Evolutionary conservation across 306 rosid species (phyloP).

Genomic region (Cucumis cinereus): DNA sequence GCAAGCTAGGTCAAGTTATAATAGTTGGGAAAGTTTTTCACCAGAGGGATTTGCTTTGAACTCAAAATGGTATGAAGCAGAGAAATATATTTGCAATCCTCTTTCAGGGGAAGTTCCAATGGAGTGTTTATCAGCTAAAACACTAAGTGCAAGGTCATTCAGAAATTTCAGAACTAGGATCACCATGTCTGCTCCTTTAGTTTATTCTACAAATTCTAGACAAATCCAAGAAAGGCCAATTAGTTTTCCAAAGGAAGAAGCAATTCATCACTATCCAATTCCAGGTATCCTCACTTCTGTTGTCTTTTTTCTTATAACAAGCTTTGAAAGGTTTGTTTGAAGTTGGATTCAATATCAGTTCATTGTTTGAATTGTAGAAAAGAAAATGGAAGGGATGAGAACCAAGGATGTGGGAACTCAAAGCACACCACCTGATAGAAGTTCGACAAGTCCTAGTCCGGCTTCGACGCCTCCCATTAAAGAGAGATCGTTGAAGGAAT

Average conservation of each 20-base stretch:
- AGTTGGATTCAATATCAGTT: not conserved
- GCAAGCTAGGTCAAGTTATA: constrained; percentile 53
- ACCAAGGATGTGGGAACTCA: constrained; percentile 78
- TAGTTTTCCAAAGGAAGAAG: constrained; percentile 11
- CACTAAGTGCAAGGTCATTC: constrained; percentile 78
- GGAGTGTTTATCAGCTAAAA: constrained; percentile 89
- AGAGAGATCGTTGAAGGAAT: constrained; percentile 32
- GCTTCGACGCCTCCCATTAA: constrained; percentile 49
- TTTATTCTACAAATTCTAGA: constrained; percentile 37
- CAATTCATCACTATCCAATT: constrained; percentile 11
- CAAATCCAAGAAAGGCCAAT: constrained; percentile 33
- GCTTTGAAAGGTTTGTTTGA: not conserved
- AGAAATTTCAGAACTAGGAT: constrained; percentile 38
- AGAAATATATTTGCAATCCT: constrained; percentile 86
- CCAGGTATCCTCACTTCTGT: constrained; percentile 29
- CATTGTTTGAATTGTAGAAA: constrained; percentile 18
- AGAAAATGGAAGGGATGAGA: constrained; percentile 41
- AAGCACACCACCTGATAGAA: constrained; percentile 42
- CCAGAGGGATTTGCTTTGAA: constrained; percentile 87
- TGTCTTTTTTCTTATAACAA: not conserved
- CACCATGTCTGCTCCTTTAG: constrained; percentile 69
- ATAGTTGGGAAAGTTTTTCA: constrained; percentile 60
- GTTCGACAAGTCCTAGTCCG: constrained; percentile 48
- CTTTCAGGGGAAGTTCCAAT: constrained; percentile 83
- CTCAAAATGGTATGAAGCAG: constrained; percentile 97